A percentile compares a stretch with the other conserved stretches of the same genome.
Evolutionary conservation across 371 early-diverging fungal genomes (phyloP).

Genomic region (Rhizopus stolonifer): DNA sequence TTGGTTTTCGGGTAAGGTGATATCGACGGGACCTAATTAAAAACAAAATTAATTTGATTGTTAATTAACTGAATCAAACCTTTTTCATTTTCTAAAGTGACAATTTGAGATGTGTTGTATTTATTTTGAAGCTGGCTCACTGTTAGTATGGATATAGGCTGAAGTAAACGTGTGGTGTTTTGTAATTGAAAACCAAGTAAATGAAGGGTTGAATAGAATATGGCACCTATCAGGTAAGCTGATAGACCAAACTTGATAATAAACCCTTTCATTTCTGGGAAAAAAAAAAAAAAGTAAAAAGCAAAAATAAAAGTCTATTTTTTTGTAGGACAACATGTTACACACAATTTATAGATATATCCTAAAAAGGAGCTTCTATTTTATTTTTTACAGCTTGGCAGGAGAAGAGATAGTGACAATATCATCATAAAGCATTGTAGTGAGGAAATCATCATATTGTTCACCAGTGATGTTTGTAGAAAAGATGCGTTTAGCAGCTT

Average conservation of each 20-base stretch:
- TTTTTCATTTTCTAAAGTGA: slow-evolving; percentile 31
- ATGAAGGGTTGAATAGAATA: slow-evolving; percentile 25
- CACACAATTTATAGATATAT: background rate
- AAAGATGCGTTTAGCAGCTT: slow-evolving; percentile 76
- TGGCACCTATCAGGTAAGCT: slow-evolving; percentile 18
- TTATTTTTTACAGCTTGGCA: slow-evolving; percentile 17
- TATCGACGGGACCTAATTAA: slow-evolving; percentile 1
- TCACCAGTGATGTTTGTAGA: slow-evolving; percentile 78
- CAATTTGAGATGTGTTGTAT: slow-evolving; percentile 23
- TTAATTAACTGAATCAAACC: too few species aligned
- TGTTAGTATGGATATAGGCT: slow-evolving; percentile 9
- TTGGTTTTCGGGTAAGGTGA: slow-evolving; percentile 45
- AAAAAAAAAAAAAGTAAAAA: background rate
- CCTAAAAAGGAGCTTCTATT: background rate
- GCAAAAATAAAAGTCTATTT: background rate
- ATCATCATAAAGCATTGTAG: slow-evolving; percentile 80
- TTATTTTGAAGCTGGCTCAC: slow-evolving; percentile 21
- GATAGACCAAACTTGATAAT: slow-evolving; percentile 8
- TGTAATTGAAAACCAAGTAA: slow-evolving; percentile 27
- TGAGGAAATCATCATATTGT: slow-evolving; percentile 88
- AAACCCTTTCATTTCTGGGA: slow-evolving; percentile 15
- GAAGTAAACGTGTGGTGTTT: background rate
- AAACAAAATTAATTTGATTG: background rate
- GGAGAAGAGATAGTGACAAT: slow-evolving; percentile 44
- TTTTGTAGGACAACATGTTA: background rate